These are phyloP conservation scores for Microbotryum saponariae DNA, from an alignment of 1,284 basidiomycete genomes.

Conservation along the genomic window DNA sequence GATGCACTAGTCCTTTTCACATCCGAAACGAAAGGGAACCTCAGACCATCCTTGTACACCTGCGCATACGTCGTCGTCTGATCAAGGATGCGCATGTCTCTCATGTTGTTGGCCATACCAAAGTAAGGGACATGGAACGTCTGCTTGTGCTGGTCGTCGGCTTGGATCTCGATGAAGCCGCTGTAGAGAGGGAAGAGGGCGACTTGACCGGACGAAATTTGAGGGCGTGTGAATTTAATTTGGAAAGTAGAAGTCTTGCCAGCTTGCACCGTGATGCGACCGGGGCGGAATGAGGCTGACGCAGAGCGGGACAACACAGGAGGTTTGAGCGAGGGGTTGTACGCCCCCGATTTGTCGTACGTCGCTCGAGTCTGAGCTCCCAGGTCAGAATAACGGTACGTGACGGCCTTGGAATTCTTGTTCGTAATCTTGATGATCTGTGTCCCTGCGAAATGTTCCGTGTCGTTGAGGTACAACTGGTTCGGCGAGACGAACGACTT, in stretches of 20 bases:
- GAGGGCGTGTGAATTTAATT: slow-evolving; percentile 11
- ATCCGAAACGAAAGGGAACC: not conserved
- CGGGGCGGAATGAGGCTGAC: too few species aligned
- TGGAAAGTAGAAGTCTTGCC: slow-evolving; percentile 1
- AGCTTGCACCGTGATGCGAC: slow-evolving; percentile 5
- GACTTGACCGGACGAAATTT: not conserved
- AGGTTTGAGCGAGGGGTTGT: too few species aligned
- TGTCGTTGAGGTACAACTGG: slow-evolving; percentile 62
- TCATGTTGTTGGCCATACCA: slow-evolving; percentile 19
- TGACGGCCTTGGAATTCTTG: slow-evolving; percentile 8
- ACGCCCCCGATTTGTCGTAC: not conserved
- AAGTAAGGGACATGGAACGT: slow-evolving; percentile 25
- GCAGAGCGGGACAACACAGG: not conserved
- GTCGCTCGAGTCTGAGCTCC: slow-evolving; percentile 8
- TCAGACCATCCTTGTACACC: slow-evolving; percentile 1
- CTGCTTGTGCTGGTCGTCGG: not conserved
- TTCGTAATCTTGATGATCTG: slow-evolving; percentile 42
- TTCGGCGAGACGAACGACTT: slow-evolving; percentile 53
- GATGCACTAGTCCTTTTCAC: too few species aligned
- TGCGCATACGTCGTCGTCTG: not conserved
- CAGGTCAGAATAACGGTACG: slow-evolving; percentile 6
- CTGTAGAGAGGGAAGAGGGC: slow-evolving; percentile 31
- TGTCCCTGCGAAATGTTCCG: slow-evolving; percentile 50
- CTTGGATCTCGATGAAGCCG: slow-evolving; percentile 20
- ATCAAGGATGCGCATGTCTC: slow-evolving; percentile 26